Evolutionary conservation across 768 basidiomycete genomes (phyloP), one percentile per base, ranked within the genome.

Genomic region (Tulasnella sp.): DNA sequence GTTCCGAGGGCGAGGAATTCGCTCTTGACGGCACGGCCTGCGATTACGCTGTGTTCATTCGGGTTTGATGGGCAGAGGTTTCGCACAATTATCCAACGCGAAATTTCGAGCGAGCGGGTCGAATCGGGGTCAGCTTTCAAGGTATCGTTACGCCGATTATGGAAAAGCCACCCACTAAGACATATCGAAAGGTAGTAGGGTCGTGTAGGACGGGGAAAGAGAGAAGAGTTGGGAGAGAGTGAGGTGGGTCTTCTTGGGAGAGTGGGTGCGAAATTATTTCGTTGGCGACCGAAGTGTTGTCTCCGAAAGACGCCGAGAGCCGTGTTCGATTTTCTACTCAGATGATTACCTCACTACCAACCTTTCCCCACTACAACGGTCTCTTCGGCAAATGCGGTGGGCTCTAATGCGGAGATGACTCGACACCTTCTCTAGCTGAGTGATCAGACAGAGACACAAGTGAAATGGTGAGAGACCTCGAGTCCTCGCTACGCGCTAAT

Each of bases 1-100:
- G 90, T 90, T 76, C 88, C 90, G 77, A 94, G 87, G 29, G 91
- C 88, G 80, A 95, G 88, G 86, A 93, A 90, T 86, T 94, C 92
- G 83, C 90, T 91, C 87, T 92, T 93, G 82, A 95, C 87, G 83
- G 88, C 88, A 81, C 93, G 92, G 84, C 93, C 93, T 80, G 93
- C 83, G 82, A 95, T 91, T 80, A 88, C 86, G 88, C 93, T 94
- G 82, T 55, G 29, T 77, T 23, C 7, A 1, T 74, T 13, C 51
- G 18, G 5, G 5, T 26, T 40, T 40, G 10, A 3, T 5, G 61
- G 39, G 29, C 5, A 5, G 42, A 44, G 6, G 23, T 10, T 72
- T n/a, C 70, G 35, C 11, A 15, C 44, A 46, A 46, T 51, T 5
- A 20, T 23, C 20, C 15, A 46, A 40, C 70, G 35, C 3, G 70